A percentile compares a stretch with the other conserved stretches of the same genome.
phyloP scores from a whole-genome alignment of 2,329 filamentous ascomycete species.

The Aspergillus clavatus region DNA sequence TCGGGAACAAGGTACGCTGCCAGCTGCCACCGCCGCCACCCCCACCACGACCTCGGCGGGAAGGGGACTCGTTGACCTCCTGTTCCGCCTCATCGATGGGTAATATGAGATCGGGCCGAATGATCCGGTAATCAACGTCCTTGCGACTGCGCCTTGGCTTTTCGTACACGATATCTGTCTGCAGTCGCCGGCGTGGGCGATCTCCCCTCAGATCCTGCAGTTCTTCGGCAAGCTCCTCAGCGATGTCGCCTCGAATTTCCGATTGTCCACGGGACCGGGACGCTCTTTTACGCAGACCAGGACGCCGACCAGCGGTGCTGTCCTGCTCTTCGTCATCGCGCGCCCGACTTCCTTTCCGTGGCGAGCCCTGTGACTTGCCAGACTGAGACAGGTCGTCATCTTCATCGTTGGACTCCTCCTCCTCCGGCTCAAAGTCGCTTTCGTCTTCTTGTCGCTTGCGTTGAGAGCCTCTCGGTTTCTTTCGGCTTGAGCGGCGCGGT shows the following conservation, averaged over 20 bases:
- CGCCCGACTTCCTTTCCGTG: conserved; percentile 37
- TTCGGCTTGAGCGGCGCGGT: conserved; percentile 37
- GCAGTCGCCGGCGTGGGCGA: conserved; percentile 37
- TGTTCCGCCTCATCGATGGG: conserved; percentile 72
- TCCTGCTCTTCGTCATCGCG: conserved; percentile 45
- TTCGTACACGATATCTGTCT: conserved; percentile 35
- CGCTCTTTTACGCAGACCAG: conserved; percentile 48
- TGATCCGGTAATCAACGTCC: conserved; percentile 79
- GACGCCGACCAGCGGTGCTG: conserved; percentile 47
- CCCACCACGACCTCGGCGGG: conserved; percentile 62
- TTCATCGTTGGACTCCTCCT: conserved; percentile 51
- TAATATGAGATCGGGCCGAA: conserved; percentile 65
- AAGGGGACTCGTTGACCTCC: conserved; percentile 62
- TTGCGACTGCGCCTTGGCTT: conserved; percentile 55
- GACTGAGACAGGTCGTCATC: conserved; percentile 46
- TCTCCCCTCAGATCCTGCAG: conserved; percentile 50
- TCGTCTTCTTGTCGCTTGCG: conserved; percentile 50
- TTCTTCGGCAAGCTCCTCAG: conserved; percentile 56
- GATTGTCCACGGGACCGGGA: conserved; percentile 43
- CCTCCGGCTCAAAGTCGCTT: conserved; percentile 60
- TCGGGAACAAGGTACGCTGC: conserved; percentile 82
- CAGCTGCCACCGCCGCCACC: conserved; percentile 54
- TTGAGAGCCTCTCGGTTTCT: conserved; percentile 40
- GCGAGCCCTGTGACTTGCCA: conserved; percentile 43
- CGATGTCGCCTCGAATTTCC: conserved; percentile 47